Conservation (phyloP, 441 rosid genomes). For the Theobroma grandiflorum region DNA sequence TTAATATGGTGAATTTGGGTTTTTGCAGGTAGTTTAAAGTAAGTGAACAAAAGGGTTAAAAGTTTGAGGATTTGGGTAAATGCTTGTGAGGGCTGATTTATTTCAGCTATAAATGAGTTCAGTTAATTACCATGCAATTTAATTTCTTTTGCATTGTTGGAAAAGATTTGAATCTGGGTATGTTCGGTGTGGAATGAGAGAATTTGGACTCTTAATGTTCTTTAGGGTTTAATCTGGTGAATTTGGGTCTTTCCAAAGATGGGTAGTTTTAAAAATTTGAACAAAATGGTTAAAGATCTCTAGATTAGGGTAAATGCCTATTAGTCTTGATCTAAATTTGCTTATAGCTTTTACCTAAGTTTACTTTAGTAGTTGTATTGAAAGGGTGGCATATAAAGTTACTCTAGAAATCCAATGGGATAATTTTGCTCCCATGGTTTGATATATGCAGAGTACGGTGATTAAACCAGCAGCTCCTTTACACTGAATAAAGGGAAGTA, state of each 20-base stretch:
- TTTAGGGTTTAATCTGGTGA: background rate
- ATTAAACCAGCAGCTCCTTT: slow-evolving; percentile 22
- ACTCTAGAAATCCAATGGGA: slow-evolving; percentile 23
- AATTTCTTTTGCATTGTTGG: background rate
- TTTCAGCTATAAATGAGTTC: background rate
- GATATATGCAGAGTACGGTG: slow-evolving; percentile 47
- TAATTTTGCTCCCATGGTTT: slow-evolving; percentile 38
- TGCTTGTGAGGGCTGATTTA: background rate
- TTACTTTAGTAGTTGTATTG: background rate
- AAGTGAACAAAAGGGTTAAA: background rate
- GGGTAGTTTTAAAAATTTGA: background rate
- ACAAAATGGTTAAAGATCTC: background rate
- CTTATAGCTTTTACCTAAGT: background rate
- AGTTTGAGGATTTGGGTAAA: background rate
- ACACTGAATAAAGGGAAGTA: slow-evolving; percentile 19
- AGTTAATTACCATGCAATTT: slow-evolving; percentile 6
- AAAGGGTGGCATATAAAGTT: background rate
- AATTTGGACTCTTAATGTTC: background rate
- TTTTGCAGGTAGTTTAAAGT: background rate
- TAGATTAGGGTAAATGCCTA: background rate
- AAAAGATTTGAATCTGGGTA: background rate
- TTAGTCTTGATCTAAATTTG: background rate
- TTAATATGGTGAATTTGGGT: background rate
- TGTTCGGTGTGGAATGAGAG: background rate
- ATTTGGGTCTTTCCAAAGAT: background rate